phyloP scores from a whole-genome alignment of 805 yeast genomes.

The Saccharomyces paradoxus region DNA sequence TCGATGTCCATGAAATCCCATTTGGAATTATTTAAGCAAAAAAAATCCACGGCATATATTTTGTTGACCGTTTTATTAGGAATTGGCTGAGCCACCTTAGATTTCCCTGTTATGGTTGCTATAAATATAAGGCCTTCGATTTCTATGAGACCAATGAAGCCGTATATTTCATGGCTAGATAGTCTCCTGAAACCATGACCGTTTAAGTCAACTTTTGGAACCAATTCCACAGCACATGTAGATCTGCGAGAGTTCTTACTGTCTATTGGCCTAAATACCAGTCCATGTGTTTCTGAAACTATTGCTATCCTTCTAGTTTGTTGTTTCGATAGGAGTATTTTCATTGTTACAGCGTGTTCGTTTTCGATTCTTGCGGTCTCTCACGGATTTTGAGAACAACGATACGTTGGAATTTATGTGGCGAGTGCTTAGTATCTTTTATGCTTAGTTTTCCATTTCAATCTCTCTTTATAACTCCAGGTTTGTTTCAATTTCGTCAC shows the following conservation, averaged over 20 bases:
- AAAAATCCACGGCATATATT: conserved; percentile 77
- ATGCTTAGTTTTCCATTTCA: neutral
- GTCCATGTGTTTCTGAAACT: conserved; percentile 29
- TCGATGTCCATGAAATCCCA: conserved; percentile 82
- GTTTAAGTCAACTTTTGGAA: conserved; percentile 33
- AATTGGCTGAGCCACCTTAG: conserved; percentile 74
- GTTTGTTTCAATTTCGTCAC: neutral
- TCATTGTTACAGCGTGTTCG: conserved; percentile 7
- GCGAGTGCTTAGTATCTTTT: neutral
- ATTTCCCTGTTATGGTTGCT: conserved; percentile 69
- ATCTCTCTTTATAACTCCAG: neutral
- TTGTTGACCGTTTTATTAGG: conserved; percentile 70
- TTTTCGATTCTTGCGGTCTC: neutral
- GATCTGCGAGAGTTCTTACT: conserved; percentile 19
- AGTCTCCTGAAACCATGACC: conserved; percentile 35
- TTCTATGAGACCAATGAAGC: conserved; percentile 78
- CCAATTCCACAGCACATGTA: conserved; percentile 43
- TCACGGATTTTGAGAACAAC: neutral
- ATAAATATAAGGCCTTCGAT: conserved; percentile 61
- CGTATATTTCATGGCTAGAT: conserved; percentile 42
- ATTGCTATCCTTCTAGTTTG: conserved; percentile 13
- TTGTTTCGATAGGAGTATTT: conserved; percentile 19
- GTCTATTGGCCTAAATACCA: conserved; percentile 36
- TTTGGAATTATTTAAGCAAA: conserved; percentile 56
- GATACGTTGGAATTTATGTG: neutral